These are phyloP conservation scores for Penicillium soppii DNA, from an alignment of 495 filamentous ascomycete species.

Conservation along the genomic window DNA sequence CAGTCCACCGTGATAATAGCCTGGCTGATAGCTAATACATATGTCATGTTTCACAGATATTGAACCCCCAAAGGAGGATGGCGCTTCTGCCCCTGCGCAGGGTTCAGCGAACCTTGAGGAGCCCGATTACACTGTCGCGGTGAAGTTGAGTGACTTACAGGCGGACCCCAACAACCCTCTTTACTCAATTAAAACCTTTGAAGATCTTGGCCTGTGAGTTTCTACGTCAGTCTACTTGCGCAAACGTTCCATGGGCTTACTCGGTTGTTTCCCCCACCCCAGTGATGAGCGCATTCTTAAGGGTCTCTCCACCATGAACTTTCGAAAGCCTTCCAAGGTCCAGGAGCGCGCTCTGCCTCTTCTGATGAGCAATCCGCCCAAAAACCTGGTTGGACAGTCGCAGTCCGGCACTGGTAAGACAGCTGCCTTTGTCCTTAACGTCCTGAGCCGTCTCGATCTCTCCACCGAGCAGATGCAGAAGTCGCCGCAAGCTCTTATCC, in stretches of 20 bases:
- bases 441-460: slow-evolving; percentile 80
- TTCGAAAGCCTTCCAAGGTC: slow-evolving; percentile 94
- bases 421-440: slow-evolving; percentile 90
- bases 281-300: slow-evolving; percentile 52
- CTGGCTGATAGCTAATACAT: slow-evolving; percentile 8
- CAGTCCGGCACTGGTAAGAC: slow-evolving; percentile 99
- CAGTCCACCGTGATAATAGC: neutral
- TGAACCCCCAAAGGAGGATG: slow-evolving; percentile 40
- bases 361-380: slow-evolving; percentile 76
- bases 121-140: slow-evolving; percentile 76
- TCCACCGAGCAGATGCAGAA: slow-evolving; percentile 45
- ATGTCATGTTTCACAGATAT: slow-evolving; percentile 14
- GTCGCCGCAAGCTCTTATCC: slow-evolving; percentile 79
- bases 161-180: slow-evolving; percentile 83
- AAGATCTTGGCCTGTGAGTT: slow-evolving; percentile 80
- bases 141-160: slow-evolving; percentile 88
- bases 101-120: slow-evolving; percentile 63
- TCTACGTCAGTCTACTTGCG: neutral
- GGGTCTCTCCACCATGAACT: slow-evolving; percentile 76
- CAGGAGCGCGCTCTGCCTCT: slow-evolving; percentile 91
- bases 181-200: slow-evolving; percentile 79
- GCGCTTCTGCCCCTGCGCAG: slow-evolving; percentile 38
- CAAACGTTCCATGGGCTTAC: no score
- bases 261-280: no score
- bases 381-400: slow-evolving; percentile 94